Percentiles rank a stretch among this genome's conserved stretches.
Conservation (phyloP, 2,329 filamentous ascomycete species). For the Pseudocercospora musae region DNA sequence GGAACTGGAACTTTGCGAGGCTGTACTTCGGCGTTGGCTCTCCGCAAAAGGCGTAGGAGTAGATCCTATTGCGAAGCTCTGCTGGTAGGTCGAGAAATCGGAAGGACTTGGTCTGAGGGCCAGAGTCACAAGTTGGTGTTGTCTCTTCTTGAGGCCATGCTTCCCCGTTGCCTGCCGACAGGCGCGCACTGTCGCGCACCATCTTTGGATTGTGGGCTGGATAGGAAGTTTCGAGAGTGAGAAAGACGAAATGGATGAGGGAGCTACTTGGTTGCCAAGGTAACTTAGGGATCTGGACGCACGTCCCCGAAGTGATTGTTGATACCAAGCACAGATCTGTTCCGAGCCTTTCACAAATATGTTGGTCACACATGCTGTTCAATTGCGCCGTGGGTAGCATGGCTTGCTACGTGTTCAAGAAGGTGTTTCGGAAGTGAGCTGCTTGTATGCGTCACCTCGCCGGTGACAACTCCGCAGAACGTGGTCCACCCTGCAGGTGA, state of each 20-base stretch:
- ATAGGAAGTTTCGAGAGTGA: neutral
- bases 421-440: too few relatives aligned
- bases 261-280: neutral
- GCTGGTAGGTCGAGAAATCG: constrained; percentile 37
- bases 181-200: neutral
- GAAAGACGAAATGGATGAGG: neutral
- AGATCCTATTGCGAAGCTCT: constrained; percentile 31
- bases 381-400: too few relatives aligned
- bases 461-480: too few relatives aligned
- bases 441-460: too few relatives aligned
- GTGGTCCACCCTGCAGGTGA: too few relatives aligned
- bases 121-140: neutral
- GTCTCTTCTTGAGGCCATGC: neutral
- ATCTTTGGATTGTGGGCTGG: neutral
- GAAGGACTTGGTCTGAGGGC: constrained; percentile 2
- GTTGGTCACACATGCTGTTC: too few relatives aligned
- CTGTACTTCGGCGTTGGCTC: neutral
- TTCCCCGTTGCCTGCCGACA: neutral
- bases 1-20: constrained; percentile 1
- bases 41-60: constrained; percentile 1
- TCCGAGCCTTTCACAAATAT: neutral
- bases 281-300: neutral
- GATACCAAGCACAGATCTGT: neutral
- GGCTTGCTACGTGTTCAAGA: too few relatives aligned
- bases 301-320: neutral